Base-by-base conservation (phyloP, 352 stramenopile genomes). In the Globisporangium rhizosaccharum region DNA sequence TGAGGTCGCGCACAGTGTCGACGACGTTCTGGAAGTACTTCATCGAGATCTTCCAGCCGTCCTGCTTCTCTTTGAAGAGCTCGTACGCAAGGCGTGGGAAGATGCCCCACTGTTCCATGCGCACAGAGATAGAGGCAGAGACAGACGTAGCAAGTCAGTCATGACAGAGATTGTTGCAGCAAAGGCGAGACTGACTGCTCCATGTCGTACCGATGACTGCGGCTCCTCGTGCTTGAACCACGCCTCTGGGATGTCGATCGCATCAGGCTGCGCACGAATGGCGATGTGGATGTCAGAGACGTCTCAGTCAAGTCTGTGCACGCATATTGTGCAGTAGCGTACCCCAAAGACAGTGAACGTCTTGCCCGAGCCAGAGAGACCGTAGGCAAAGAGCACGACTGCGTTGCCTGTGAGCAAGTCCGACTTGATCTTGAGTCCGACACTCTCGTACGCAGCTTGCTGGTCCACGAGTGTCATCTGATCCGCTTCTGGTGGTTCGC, bases 11-110 rank as follows among this genome's bases (percentile, higher is more conserved):
- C 47, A 98, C 91, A 3, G 88, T 98, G 70, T 98, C 92, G 9
- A 98, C 93, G 42, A 98, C 93, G 67, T 98, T 98, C 65, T 98
- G 93, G 66, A 98, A 98, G 68, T 98, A 98, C 75, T 98, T 98
- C 92, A 98, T 98, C 30, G 88, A 96, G 65, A 98, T 94, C 70
- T 98, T 98, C 92, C 93, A 98, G 56, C 92, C 92, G 57, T 98
- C 93, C 60, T 96, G 78, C 63, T 97, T 97, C 62, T 97, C 85
- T 62, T 96, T 84, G 71, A 98, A 98, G 28, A 98, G 59, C 47
- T 98, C 88, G 71, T 97, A 98, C 17, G 90, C 93, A 11, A 97
- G 73, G 3, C 87, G 85, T 23, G 90, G 88, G 63, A 97, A 97
- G 61, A 97, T 90, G 17, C 90, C 91, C 91, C 91, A 97, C 79